Conservation (phyloP, 2,329 filamentous ascomycete genomes). For the Phyllosticta ampelicida region DNA sequence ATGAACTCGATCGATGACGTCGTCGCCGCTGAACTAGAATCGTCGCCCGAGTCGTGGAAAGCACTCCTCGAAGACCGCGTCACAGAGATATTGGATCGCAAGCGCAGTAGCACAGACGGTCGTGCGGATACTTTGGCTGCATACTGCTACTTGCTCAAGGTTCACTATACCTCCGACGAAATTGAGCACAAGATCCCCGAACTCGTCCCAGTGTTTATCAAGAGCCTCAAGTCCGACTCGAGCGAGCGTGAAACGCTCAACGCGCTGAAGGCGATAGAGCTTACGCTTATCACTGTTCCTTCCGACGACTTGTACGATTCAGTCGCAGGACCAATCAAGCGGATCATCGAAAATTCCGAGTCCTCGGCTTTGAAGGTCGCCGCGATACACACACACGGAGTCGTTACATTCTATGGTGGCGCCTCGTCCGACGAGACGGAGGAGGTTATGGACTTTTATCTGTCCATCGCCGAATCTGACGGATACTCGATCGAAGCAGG, state of each 20-base stretch:
- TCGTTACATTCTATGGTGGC: slow-evolving; percentile 66
- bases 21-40: slow-evolving; percentile 39
- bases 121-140: slow-evolving; percentile 54
- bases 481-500: slow-evolving; percentile 60
- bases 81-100: slow-evolving; percentile 62
- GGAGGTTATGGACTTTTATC: slow-evolving; percentile 62
- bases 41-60: slow-evolving; percentile 46
- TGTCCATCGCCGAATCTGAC: slow-evolving; percentile 72
- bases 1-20: slow-evolving; percentile 59
- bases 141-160: slow-evolving; percentile 56
- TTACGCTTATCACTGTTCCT: slow-evolving; percentile 58
- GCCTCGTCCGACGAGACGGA: slow-evolving; percentile 56
- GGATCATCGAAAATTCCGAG: slow-evolving; percentile 55
- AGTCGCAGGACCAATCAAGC: slow-evolving; percentile 48
- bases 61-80: slow-evolving; percentile 55
- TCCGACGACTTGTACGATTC: slow-evolving; percentile 56
- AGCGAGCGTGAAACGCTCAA: slow-evolving; percentile 58
- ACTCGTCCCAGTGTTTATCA: slow-evolving; percentile 54
- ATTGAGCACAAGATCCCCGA: slow-evolving; percentile 50
- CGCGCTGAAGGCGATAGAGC: slow-evolving; percentile 60
- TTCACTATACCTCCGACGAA: slow-evolving; percentile 54
- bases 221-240: slow-evolving; percentile 57
- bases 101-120: slow-evolving; percentile 62
- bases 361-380: slow-evolving; percentile 54
- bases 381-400: slow-evolving; percentile 62